A percentile compares a stretch with the other conserved stretches of the same genome.
These are phyloP conservation scores for Aspergillus sojae DNA, from an alignment of 2,329 filamentous ascomycete species.

Conservation along the genomic window DNA sequence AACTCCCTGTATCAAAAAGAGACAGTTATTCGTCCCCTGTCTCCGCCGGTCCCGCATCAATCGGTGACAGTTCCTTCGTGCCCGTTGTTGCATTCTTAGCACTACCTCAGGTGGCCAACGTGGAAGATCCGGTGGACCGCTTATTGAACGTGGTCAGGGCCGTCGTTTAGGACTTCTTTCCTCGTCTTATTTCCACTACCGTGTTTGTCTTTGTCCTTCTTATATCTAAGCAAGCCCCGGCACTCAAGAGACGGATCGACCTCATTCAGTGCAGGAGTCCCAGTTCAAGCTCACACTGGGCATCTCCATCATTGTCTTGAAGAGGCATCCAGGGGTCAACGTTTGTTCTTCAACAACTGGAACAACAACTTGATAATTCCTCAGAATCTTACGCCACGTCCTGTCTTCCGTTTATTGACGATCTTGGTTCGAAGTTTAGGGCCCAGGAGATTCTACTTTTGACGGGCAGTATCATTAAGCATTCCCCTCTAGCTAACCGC, in stretches of 20 bases:
- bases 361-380: not conserved
- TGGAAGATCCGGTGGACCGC: slow-evolving; percentile 26
- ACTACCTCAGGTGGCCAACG: slow-evolving; percentile 20
- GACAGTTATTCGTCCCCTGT: slow-evolving; percentile 18
- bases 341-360: not conserved
- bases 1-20: slow-evolving; percentile 17
- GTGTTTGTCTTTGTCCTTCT: slow-evolving; percentile 20
- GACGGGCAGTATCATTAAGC: not conserved
- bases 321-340: slow-evolving; percentile 12
- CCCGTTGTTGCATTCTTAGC: slow-evolving; percentile 18
- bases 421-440: not conserved
- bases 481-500: not conserved
- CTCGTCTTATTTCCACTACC: slow-evolving; percentile 33
- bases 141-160: slow-evolving; percentile 21
- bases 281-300: slow-evolving; percentile 20
- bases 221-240: slow-evolving; percentile 20
- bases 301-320: slow-evolving; percentile 19
- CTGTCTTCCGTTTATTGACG: not conserved
- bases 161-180: slow-evolving; percentile 17
- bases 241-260: slow-evolving; percentile 24
- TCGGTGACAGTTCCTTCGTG: slow-evolving; percentile 14
- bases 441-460: not conserved
- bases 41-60: slow-evolving; percentile 14
- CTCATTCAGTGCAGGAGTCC: slow-evolving; percentile 19
- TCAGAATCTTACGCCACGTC: too few relatives aligned